Evolutionary conservation across 148 eudicot genomes (phyloP), one percentile per base, ranked within the genome.

Genomic region (Dianthus caryophyllus): DNA sequence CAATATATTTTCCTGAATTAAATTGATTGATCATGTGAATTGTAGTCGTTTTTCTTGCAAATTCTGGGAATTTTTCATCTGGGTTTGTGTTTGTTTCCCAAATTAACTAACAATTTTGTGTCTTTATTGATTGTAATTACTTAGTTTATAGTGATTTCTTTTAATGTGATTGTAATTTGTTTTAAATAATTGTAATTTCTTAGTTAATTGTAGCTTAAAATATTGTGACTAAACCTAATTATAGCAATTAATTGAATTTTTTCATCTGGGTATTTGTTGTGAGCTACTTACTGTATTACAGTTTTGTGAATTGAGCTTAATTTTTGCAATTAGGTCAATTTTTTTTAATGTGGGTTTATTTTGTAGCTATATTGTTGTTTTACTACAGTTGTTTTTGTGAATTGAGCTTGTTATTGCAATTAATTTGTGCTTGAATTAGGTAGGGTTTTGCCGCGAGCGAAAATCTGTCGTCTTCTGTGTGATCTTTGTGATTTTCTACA

Each of bases 271-370:
- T 12, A 10, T 53, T 6, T 53, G 61, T 56, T 56, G 39, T 33
- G 39, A 33, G 39, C 44, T 41, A 41, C 5, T 41, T 3, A 41
- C 1, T 4, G 12, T 4, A 1, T 41, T 41, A 41, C 39, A 41
- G 10, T 41, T 41, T 41, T 4, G 6, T 12, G 14, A 22, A 8
- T 44, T 20, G 6, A 61, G 25, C 41, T 13, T 68, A 38, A 5
- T 30, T n/a, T 5, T 39, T 39, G 75, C 47, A 39, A 70, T 65
- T 65, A 58, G 66, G 11, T n/a, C n/a, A n/a, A n/a, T n/a, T n/a
- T n/a, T n/a, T n/a, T n/a, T n/a, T n/a, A n/a, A n/a, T n/a, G n/a
- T 75, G 79, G 75, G 75, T 71, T 61, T 22, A 0, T 17, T 31
- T 58, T 58, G 41, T 58, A 58, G 62, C 62, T 17, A 30, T 17